Evolutionary conservation across 1,284 basidiomycete genomes (phyloP).

Genomic region (Phylloporus sp.): DNA sequence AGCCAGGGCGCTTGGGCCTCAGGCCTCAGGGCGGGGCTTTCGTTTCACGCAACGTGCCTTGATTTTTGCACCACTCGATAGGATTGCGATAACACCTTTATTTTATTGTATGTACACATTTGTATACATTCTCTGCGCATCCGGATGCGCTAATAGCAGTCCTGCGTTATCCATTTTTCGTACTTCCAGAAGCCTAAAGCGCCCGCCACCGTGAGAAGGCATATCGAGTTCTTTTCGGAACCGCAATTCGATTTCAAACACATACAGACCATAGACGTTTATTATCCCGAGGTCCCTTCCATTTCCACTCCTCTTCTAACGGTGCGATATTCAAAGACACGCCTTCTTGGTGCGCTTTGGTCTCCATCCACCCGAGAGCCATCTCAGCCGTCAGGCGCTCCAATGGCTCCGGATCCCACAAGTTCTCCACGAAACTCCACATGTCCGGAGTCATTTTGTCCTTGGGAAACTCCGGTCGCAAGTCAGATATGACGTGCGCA

Average conservation of each 20-base stretch:
- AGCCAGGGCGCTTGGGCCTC: no score
- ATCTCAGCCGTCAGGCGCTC: constrained; percentile 26
- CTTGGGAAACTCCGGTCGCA: constrained; percentile 17
- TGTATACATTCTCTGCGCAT: no score
- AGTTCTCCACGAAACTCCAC: constrained; percentile 31
- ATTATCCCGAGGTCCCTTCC: constrained; percentile 9
- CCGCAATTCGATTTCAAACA: constrained; percentile 3
- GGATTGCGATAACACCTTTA: no score
- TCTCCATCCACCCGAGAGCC: constrained; percentile 25
- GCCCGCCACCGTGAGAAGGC: no score
- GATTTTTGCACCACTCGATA: no score
- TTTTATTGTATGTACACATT: no score
- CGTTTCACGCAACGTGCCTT: no score
- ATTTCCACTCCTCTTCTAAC: constrained; percentile 30
- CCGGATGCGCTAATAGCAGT: no score
- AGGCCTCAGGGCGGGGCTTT: no score
- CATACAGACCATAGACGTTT: constrained; percentile 19
- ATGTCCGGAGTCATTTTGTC: constrained; percentile 27
- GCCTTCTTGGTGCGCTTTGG: constrained; percentile 16
- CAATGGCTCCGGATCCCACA: constrained; percentile 23
- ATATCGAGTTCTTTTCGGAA: no score
- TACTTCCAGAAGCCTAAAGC: no score
- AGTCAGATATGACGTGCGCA: background rate
- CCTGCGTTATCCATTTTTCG: no score
- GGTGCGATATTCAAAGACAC: constrained; percentile 2